phyloP scores from a whole-genome alignment of 495 filamentous ascomycete genomes.

The Haplographium delicatum region DNA sequence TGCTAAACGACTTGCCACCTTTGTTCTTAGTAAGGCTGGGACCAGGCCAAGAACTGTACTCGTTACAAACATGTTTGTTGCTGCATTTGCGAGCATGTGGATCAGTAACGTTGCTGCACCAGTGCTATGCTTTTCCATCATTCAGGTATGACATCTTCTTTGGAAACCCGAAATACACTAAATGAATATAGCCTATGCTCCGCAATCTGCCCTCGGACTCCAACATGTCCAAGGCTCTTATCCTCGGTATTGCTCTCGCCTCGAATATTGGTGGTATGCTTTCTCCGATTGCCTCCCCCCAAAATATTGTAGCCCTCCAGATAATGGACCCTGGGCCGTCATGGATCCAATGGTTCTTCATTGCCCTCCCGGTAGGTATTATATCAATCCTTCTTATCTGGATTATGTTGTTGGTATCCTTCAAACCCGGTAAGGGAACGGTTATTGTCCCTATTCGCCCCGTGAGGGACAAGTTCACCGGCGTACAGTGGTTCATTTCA shows the following conservation, averaged over 20 bases:
- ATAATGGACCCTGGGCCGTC: constrained; percentile 88
- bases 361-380: constrained; percentile 87
- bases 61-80: constrained; percentile 96
- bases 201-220: constrained; percentile 88
- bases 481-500: constrained; percentile 89
- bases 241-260: constrained; percentile 92
- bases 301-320: constrained; percentile 93
- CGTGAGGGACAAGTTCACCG: constrained; percentile 80
- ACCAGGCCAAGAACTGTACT: constrained; percentile 83
- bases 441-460: constrained; percentile 89
- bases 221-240: constrained; percentile 87
- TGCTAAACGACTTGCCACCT: constrained; percentile 92
- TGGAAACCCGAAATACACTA: not conserved
- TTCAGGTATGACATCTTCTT: constrained; percentile 52
- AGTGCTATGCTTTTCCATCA: constrained; percentile 97
- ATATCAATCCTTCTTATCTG: constrained; percentile 87
- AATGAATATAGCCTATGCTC: constrained; percentile 65
- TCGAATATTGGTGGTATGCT: constrained; percentile 95
- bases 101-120: constrained; percentile 98
- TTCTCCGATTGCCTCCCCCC: constrained; percentile 91
- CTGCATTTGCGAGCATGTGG: constrained; percentile 96
- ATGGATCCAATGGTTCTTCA: constrained; percentile 96
- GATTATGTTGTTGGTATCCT: constrained; percentile 76
- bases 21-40: constrained; percentile 95
- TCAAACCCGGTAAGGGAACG: constrained; percentile 76